Conservation (phyloP, 148 eudicot species). For the Rhododendron ferrugineum region DNA sequence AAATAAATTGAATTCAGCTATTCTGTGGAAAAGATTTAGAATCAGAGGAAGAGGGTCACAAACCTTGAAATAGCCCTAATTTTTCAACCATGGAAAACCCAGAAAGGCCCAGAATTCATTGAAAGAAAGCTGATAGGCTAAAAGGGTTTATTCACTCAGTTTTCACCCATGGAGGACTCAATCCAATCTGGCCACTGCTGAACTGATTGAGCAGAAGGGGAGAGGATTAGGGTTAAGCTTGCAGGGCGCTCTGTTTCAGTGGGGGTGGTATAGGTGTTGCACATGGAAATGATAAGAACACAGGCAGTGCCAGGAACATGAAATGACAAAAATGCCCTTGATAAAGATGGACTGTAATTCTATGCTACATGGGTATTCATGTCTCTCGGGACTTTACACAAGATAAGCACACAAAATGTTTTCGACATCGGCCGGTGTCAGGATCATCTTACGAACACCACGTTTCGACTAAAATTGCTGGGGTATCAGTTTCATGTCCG, state of each 20-base stretch:
- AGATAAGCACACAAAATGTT: not conserved
- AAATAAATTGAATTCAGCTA: not conserved
- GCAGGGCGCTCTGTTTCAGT: not conserved
- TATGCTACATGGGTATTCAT: not conserved
- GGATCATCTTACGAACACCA: not conserved
- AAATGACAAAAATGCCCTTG: not conserved
- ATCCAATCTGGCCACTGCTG: not conserved
- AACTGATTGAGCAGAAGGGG: not conserved
- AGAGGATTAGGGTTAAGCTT: not conserved
- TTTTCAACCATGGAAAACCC: slow-evolving; percentile 4
- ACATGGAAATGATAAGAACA: not conserved
- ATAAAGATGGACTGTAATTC: not conserved
- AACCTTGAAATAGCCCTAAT: slow-evolving; percentile 6
- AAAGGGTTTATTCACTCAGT: not conserved
- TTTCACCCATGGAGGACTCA: not conserved
- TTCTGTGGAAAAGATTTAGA: not conserved
- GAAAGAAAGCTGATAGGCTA: not conserved
- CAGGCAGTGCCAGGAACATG: not conserved
- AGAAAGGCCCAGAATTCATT: not conserved
- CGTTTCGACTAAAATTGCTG: too few relatives aligned
- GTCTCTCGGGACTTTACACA: not conserved
- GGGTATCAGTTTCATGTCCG: too few relatives aligned
- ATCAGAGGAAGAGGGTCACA: not conserved
- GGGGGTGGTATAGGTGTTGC: not conserved
- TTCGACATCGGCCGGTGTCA: too few relatives aligned